A percentile compares a stretch with the other conserved stretches of the same genome.
Evolutionary conservation across 345 rosid species (phyloP).

Genomic region (Microcos paniculata): DNA sequence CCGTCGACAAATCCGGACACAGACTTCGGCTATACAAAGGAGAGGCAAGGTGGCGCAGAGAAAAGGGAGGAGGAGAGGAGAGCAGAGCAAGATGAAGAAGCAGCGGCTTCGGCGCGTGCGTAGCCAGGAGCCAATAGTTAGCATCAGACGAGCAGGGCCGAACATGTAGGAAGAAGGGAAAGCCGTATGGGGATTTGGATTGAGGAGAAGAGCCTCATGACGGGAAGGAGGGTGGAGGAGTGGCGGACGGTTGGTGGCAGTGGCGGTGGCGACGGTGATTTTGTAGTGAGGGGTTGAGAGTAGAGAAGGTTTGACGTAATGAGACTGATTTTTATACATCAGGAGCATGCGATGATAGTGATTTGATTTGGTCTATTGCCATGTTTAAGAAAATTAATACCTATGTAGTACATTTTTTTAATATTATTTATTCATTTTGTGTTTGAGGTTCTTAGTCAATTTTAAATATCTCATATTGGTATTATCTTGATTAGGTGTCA

Average conservation of each 20-base stretch:
- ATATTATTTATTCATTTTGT: too few relatives aligned
- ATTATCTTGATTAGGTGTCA: too few relatives aligned
- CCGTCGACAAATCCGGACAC: slow-evolving; percentile 33
- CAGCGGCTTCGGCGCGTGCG: slow-evolving; percentile 47
- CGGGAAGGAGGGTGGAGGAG: background rate
- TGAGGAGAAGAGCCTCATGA: slow-evolving; percentile 9
- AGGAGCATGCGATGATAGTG: background rate
- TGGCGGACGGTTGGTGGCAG: background rate
- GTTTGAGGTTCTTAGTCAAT: too few relatives aligned
- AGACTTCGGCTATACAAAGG: slow-evolving; percentile 49
- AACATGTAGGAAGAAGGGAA: slow-evolving; percentile 13
- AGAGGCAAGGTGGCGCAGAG: slow-evolving; percentile 52
- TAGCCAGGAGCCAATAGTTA: slow-evolving; percentile 43
- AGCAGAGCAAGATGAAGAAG: slow-evolving; percentile 47
- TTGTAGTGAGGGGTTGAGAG: slow-evolving; percentile 10
- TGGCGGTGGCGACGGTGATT: background rate
- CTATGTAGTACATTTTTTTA: too few relatives aligned
- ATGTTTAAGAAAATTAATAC: too few relatives aligned
- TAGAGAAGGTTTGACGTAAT: background rate
- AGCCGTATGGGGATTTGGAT: background rate
- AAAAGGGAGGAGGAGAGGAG: slow-evolving; percentile 58
- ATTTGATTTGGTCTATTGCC: background rate
- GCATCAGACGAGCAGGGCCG: slow-evolving; percentile 34
- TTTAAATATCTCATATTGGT: too few relatives aligned
- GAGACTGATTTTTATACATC: background rate